Evolutionary conservation across 2,329 filamentous ascomycete species (phyloP).

Genomic region (Penicillium hordei): DNA sequence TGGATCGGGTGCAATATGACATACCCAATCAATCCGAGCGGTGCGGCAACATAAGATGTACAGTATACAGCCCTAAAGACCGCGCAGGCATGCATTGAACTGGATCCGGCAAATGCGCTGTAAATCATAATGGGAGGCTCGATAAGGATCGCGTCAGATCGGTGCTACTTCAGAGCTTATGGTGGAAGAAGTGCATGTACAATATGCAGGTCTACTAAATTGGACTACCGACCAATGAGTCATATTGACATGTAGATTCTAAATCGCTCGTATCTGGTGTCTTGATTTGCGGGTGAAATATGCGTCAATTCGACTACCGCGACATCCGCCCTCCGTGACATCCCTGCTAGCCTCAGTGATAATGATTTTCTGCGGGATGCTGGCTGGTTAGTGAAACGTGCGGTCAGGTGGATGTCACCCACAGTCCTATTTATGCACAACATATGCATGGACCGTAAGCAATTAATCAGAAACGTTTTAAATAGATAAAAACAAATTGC

Average conservation of each 20-base stretch:
- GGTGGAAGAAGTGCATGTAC: not conserved
- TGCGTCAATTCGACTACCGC: conserved; percentile 5
- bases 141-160: conserved; percentile 16
- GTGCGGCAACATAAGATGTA: not conserved
- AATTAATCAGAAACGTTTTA: conserved; percentile 6
- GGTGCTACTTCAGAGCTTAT: conserved; percentile 4
- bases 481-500: conserved; percentile 18
- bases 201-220: not conserved
- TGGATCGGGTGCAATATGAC: not conserved
- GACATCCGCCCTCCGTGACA: conserved; percentile 6
- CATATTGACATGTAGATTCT: not conserved
- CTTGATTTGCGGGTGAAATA: not conserved
- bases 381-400: conserved; percentile 19
- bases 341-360: conserved; percentile 4
- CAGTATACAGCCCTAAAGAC: not conserved
- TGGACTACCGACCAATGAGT: not conserved
- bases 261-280: not conserved
- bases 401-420: conserved; percentile 16
- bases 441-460: conserved; percentile 19
- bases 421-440: conserved; percentile 20
- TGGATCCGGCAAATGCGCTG: not conserved
- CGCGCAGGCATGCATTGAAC: not conserved
- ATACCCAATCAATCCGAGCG: not conserved
- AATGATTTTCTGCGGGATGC: not conserved
- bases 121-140: conserved; percentile 6